Conservation (phyloP, 805 yeast species). For the Kluyveromyces nonfermentans region DNA sequence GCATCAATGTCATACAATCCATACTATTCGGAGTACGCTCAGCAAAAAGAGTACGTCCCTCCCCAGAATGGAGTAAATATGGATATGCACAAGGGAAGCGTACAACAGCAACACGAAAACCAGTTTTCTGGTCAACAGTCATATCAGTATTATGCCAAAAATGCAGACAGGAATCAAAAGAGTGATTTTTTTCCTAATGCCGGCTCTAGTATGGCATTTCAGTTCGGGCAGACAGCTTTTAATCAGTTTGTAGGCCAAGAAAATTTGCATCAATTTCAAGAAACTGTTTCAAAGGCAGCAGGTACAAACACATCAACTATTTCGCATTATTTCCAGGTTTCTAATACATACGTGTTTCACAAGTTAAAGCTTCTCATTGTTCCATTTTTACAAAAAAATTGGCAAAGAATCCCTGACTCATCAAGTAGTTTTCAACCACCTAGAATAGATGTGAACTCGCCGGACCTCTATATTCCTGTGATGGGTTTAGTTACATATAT, state of each 20-base stretch:
- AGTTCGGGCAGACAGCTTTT: slow-evolving; percentile 78
- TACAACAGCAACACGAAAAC: slow-evolving; percentile 18
- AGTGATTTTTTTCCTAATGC: slow-evolving; percentile 59
- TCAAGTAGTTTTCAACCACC: slow-evolving; percentile 46
- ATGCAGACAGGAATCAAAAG: slow-evolving; percentile 11
- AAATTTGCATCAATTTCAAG: slow-evolving; percentile 46
- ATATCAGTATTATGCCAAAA: slow-evolving; percentile 8
- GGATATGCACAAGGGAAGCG: background rate
- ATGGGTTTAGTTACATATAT: slow-evolving; percentile 90
- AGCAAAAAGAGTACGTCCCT: background rate
- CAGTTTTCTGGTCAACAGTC: slow-evolving; percentile 18
- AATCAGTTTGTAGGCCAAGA: slow-evolving; percentile 37
- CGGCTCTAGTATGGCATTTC: slow-evolving; percentile 74
- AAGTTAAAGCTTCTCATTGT: slow-evolving; percentile 68
- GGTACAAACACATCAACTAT: slow-evolving; percentile 38
- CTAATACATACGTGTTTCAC: slow-evolving; percentile 72
- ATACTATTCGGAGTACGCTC: background rate
- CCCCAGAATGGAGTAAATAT: background rate
- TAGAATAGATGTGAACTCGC: slow-evolving; percentile 81
- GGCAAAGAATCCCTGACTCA: slow-evolving; percentile 50
- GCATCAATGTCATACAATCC: slow-evolving; percentile 2
- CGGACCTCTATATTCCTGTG: slow-evolving; percentile 89
- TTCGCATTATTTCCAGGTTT: slow-evolving; percentile 84
- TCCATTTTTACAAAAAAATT: slow-evolving; percentile 78
- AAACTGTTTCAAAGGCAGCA: slow-evolving; percentile 36